Percentiles rank a stretch among this genome's conserved stretches.
phyloP scores from a whole-genome alignment of 306 rosid species.

The Gleditsia sinensis region DNA sequence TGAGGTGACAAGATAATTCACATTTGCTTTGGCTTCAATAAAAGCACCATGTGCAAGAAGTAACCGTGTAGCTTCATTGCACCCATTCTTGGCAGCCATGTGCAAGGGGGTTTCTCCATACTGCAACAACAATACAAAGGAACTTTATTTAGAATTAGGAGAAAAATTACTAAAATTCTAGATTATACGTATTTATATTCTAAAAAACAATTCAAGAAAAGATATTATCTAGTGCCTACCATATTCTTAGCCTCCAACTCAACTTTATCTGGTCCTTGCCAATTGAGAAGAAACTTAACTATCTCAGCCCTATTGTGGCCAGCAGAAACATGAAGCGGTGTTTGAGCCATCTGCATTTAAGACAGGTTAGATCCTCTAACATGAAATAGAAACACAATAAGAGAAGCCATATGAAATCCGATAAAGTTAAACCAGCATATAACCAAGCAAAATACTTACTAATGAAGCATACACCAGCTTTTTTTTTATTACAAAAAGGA shows the following conservation, averaged over 20 bases:
- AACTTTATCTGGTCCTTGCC: constrained; percentile 67
- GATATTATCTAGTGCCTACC: constrained; percentile 47
- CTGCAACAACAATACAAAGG: constrained; percentile 41
- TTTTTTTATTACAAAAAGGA: background rate
- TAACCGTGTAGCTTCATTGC: constrained; percentile 58
- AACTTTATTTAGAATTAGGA: background rate
- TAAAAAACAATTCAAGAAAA: background rate
- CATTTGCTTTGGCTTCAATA: constrained; percentile 93
- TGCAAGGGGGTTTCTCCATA: constrained; percentile 81
- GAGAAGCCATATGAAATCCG: constrained; percentile 9
- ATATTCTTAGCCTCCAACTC: constrained; percentile 74
- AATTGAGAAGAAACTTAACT: constrained; percentile 82
- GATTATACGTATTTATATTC: background rate
- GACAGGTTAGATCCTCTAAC: constrained; percentile 23
- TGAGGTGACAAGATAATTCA: constrained; percentile 38
- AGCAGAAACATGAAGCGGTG: constrained; percentile 78
- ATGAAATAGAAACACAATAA: background rate
- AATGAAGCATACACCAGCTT: background rate
- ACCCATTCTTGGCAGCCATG: constrained; percentile 77
- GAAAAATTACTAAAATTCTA: background rate
- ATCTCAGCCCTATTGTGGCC: constrained; percentile 77
- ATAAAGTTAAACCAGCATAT: constrained; percentile 2
- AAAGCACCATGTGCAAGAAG: constrained; percentile 70
- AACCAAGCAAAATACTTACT: constrained; percentile 17
- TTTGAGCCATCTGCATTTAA: constrained; percentile 64